Conservation (phyloP, 495 filamentous ascomycete genomes). For the Neurospora africana region DNA sequence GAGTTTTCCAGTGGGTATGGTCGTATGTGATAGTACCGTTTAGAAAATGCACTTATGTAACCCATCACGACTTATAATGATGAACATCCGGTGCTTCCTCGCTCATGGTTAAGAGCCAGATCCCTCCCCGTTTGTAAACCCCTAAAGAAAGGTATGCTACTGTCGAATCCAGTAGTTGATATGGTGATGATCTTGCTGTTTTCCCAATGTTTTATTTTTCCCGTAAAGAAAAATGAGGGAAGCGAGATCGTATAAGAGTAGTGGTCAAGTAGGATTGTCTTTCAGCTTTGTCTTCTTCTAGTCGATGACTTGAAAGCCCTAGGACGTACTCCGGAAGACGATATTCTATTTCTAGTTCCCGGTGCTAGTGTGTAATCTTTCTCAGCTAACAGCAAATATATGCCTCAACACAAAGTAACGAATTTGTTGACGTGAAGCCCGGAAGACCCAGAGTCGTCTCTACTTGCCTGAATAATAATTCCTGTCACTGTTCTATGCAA, state of each 20-base stretch:
- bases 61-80: neutral
- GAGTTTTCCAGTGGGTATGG: neutral
- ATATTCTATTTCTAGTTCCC: accelerated
- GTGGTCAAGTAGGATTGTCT: neutral
- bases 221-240: neutral
- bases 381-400: accelerated
- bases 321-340: too few species aligned
- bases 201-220: neutral
- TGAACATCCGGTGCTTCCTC: neutral
- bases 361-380: neutral
- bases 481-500: neutral
- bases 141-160: neutral
- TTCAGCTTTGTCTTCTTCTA: neutral
- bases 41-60: neutral
- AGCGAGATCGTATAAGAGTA: neutral
- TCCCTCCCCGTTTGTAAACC: neutral
- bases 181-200: neutral
- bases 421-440: neutral
- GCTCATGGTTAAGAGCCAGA: neutral
- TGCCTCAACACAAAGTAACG: neutral
- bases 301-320: neutral
- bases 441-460: neutral
- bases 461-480: neutral
- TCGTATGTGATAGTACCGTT: neutral
- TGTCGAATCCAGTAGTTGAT: neutral